These are phyloP conservation scores for Neurospora sublineolata DNA, from an alignment of 495 filamentous ascomycete species.

Conservation along the genomic window DNA sequence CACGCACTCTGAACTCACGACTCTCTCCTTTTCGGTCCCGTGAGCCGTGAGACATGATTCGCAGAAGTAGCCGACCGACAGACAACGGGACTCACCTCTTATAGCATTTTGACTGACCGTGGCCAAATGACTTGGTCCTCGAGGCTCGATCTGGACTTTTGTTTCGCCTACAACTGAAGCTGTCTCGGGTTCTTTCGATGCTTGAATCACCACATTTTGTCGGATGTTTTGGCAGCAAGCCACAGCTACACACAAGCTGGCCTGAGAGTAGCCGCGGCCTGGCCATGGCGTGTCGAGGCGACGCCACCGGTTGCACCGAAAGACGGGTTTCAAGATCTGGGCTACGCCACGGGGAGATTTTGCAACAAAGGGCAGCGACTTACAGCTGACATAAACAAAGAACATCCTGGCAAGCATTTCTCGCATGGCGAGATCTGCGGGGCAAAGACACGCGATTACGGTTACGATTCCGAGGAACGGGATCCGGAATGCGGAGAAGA, in stretches of 20 bases:
- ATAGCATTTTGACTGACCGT: neutral
- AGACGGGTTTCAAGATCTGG: neutral
- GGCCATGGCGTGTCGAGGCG: neutral
- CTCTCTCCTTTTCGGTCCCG: neutral
- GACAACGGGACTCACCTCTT: neutral
- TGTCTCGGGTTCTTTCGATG: neutral
- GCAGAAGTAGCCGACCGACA: neutral
- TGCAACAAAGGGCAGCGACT: neutral
- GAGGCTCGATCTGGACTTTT: neutral
- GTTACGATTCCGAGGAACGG: neutral
- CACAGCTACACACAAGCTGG: neutral
- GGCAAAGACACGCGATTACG: neutral
- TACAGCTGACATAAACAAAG: neutral
- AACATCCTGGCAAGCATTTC: neutral
- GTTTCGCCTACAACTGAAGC: neutral
- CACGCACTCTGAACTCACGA: neutral
- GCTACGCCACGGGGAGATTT: neutral
- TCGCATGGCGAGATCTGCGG: neutral
- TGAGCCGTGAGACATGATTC: neutral
- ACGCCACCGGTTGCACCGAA: neutral
- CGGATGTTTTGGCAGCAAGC: neutral
- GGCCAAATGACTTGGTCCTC: neutral
- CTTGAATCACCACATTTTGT: neutral
- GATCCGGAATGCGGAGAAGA: neutral
- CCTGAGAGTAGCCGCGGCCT: neutral